Evolutionary conservation across 2,329 filamentous ascomycete species (phyloP).

Genomic region (Colletotrichum sp.): DNA sequence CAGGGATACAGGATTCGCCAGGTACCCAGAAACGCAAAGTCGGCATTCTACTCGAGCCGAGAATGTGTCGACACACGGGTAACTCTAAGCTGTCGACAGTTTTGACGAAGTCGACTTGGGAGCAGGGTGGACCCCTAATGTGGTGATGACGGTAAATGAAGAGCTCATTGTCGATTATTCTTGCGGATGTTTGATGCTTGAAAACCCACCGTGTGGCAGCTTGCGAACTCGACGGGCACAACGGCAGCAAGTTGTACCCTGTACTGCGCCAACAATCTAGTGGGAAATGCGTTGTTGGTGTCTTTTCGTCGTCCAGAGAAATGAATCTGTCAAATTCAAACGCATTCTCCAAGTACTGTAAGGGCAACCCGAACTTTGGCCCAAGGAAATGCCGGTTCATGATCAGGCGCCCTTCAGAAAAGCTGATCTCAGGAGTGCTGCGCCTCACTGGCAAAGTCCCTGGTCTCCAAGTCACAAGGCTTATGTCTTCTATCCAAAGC

Average conservation of each 20-base stretch:
- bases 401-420: not conserved
- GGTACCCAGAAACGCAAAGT: not conserved
- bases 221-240: not conserved
- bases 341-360: not conserved
- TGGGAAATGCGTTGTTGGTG: not conserved
- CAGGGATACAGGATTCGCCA: not conserved
- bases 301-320: not conserved
- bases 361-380: not conserved
- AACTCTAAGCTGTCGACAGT: not conserved
- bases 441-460: not conserved
- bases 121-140: not conserved
- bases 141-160: not conserved
- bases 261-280: not conserved
- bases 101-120: not conserved
- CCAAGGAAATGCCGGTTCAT: not conserved
- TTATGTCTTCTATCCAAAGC: not conserved
- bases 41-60: not conserved
- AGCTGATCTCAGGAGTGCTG: not conserved
- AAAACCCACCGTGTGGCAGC: not conserved
- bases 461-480: not conserved
- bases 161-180: not conserved
- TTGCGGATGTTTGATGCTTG: not conserved
- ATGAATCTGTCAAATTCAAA: not conserved
- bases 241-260: too few species aligned
- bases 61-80: not conserved